Percentiles rank a stretch among this genome's conserved stretches.
These are phyloP conservation scores for Pseudozyma sp. DNA, from an alignment of 1,284 basidiomycete species.

Conservation along the genomic window DNA sequence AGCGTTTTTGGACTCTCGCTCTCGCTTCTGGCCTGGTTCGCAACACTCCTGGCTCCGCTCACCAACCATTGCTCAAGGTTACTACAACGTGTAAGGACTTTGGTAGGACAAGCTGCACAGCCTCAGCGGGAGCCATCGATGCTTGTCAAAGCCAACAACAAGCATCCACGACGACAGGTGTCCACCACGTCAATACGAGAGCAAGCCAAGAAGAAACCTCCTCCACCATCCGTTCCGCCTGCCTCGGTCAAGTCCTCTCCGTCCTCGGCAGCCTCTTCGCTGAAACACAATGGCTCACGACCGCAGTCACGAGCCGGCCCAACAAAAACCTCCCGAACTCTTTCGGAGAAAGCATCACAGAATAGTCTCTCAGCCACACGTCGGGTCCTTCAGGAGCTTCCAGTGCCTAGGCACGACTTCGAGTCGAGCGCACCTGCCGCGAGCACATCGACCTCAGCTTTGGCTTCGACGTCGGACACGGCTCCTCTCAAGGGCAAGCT, in stretches of 20 bases:
- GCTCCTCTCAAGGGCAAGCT: background rate
- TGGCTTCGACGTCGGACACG: background rate
- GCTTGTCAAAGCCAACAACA: background rate
- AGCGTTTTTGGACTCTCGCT: slow-evolving; percentile 17
- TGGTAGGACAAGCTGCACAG: background rate
- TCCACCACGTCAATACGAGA: background rate
- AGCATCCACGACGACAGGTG: slow-evolving; percentile 1
- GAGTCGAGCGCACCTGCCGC: background rate
- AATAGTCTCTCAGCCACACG: slow-evolving; percentile 20
- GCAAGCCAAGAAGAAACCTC: slow-evolving; percentile 19
- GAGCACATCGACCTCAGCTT: background rate
- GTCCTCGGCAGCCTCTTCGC: slow-evolving; percentile 3
- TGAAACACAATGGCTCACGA: background rate
- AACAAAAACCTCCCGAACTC: slow-evolving; percentile 1
- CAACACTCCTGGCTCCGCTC: slow-evolving; percentile 10
- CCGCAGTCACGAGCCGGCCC: background rate
- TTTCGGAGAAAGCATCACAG: slow-evolving; percentile 14
- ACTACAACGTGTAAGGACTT: background rate
- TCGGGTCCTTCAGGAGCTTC: slow-evolving; percentile 31
- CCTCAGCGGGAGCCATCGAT: background rate
- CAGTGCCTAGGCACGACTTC: slow-evolving; percentile 29
- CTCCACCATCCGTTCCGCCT: slow-evolving; percentile 16
- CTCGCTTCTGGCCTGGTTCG: slow-evolving; percentile 19
- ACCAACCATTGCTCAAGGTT: slow-evolving; percentile 1
- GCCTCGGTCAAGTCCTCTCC: slow-evolving; percentile 4